phyloP scores from a whole-genome alignment of 345 rosid species.

The Acer yangbiense region DNA sequence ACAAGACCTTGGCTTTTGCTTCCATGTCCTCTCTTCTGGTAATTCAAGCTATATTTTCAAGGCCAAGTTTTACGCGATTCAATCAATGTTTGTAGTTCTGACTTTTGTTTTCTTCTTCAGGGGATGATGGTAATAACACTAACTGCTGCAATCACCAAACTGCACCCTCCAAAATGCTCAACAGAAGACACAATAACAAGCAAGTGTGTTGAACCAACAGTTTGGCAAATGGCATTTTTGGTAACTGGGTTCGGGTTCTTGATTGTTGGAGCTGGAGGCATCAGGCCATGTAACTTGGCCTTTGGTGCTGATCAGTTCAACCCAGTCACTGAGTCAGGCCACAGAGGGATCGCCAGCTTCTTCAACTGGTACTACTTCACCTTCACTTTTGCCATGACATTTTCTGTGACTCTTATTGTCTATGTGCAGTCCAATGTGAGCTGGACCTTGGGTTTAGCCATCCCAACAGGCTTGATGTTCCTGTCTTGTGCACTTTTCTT shows the following conservation, averaged over 20 bases:
- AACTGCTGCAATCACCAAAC: conserved; percentile 34
- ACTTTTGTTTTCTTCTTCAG: conserved; percentile 10
- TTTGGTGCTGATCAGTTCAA: conserved; percentile 51
- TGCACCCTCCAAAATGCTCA: conserved; percentile 37
- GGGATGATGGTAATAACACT: conserved; percentile 35
- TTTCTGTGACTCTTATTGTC: conserved; percentile 35
- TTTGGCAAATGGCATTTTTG: conserved; percentile 27
- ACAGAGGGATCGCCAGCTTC: conserved; percentile 38
- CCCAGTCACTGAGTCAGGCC: conserved; percentile 35
- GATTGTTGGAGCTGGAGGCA: conserved; percentile 47
- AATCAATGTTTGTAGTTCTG: background rate
- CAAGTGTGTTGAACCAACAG: conserved; percentile 28
- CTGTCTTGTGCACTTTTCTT: conserved; percentile 38
- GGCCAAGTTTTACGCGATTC: background rate
- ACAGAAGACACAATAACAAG: background rate
- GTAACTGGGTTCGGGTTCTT: conserved; percentile 30
- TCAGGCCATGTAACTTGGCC: conserved; percentile 47
- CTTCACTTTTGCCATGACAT: conserved; percentile 33
- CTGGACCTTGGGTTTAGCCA: conserved; percentile 41
- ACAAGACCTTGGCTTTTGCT: conserved; percentile 35
- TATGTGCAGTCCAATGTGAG: conserved; percentile 38
- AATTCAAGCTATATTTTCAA: background rate
- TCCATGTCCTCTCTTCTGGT: conserved; percentile 35
- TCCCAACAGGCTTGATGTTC: conserved; percentile 42
- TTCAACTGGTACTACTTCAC: conserved; percentile 52